Evolutionary conservation across 257 asterid genomes (phyloP), one percentile per base, ranked within the genome.

Genomic region (Nicotiana tomentosiformis): DNA sequence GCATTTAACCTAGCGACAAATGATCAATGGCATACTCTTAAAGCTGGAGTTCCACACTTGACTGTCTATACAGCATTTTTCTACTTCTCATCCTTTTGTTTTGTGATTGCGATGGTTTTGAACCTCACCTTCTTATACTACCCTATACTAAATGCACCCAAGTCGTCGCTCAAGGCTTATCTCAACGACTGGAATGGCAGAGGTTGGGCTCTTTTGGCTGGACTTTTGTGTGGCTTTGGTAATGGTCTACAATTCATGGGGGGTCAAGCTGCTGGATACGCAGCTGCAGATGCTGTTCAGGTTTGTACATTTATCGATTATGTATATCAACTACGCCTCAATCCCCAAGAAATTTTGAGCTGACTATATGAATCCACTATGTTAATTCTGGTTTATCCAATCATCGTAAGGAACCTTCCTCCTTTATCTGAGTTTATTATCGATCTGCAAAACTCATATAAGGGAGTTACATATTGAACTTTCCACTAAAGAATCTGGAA

Each of bases 271-370:
- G 99, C 99, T 68, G 99, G 99, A 53, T 96, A 96, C 20, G 98
- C 99, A 67, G 99, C 99, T 74, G 99, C 99, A 12, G 99, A 94
- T 77, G 99, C 99, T 3, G 99, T 96, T 81, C 98, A 94, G 98
- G 98, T 94, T 29, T 82, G 88, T 87, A 18, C 77, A 16, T 18
- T 33, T 64, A 4, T 69, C 70, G 7, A 2, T 53, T 7, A 2
- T 77, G 0, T 2, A 43, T 58, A 29, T 67, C 33, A 69, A 46
- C 12, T 16, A 60, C 10, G 10, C 30, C 37, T 43, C 29, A 26
- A 46, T 26, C 15, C 2, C 58, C 6, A 15, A 53, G 16, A 53
- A 53, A 11, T 53, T 53, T 53, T 53, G 57, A 51, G 10, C 49
- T 5, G 7, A 26, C 17, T 74, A 4, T 15, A 26, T 51, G 64